phyloP scores from a whole-genome alignment of 129 eudicot genomes.

The Sambucus nigra region DNA sequence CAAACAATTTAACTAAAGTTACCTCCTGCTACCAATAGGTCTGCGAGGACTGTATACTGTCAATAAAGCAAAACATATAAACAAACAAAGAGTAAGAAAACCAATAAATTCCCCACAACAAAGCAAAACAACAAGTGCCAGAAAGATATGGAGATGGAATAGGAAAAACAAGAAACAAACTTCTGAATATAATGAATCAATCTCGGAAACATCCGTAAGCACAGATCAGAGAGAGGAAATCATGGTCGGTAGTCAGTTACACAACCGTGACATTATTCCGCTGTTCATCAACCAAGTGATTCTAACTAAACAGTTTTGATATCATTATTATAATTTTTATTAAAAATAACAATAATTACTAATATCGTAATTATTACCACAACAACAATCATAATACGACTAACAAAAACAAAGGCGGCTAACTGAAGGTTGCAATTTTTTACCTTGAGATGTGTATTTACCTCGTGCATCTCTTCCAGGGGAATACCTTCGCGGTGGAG shows the following conservation, averaged over 20 bases:
- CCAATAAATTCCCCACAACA: not conserved
- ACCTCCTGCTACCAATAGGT: constrained; percentile 39
- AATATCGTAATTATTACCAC: not conserved
- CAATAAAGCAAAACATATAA: constrained; percentile 4
- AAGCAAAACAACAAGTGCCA: no score
- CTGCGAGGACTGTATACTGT: constrained; percentile 44
- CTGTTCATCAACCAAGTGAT: no score
- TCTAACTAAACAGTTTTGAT: no score
- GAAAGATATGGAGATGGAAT: no score
- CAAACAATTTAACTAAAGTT: not conserved
- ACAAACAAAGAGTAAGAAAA: constrained; percentile 3
- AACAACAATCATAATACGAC: not conserved
- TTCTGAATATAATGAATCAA: no score
- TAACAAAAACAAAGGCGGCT: not conserved
- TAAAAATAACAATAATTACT: no score
- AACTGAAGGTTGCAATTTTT: constrained; percentile 8
- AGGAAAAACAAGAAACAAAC: no score
- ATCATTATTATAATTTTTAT: no score
- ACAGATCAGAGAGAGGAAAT: no score
- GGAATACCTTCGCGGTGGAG: constrained; percentile 55
- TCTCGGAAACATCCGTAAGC: no score
- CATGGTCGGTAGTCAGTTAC: no score
- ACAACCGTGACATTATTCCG: no score
- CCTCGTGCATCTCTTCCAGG: constrained; percentile 50
- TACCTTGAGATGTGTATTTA: constrained; percentile 38